Evolutionary conservation across 2,329 filamentous ascomycete genomes (phyloP), one percentile per base, ranked within the genome.

Genomic region (Xenosphaeropsis pyriputrescens): DNA sequence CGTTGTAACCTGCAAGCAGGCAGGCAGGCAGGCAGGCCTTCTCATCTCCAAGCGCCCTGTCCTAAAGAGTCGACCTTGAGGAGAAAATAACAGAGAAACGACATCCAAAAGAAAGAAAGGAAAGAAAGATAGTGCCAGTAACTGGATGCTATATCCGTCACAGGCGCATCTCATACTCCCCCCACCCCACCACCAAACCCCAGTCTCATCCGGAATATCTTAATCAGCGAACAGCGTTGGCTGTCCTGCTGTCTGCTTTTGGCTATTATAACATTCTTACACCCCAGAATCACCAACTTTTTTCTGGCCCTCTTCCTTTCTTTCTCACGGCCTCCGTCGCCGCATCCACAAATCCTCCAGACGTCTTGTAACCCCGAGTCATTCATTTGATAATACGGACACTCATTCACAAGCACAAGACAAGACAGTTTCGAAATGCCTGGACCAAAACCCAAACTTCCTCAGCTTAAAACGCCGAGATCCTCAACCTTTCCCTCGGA

Each of bases 401-500:
- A 42, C 43, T 51, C 43, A 40, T 48, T 48, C 42, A 40, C 34
- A 42, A 33, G 39, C 41, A 43, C 22, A 26, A 26, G 43, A 44
- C 44, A 50, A 47, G 39, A 54, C 53, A 50, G 37, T 49, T 47
- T 43, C 50, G 32, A 48, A 46, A 14, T 47, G 18, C 14, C 26
- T 30, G 19, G 18, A 18, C n/a, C 45, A 39, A 54, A 55, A 41
- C 73, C 73, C 49, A 78, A 69, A 68, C 65, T 75, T 52, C 60
- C 68, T 48, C 69, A 72, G 60, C 65, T 79, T 57, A 65, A 69
- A 48, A 79, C 75, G 47, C 73, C 74, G 36, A 61, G 73, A 57
- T 72, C 72, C 44, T 69, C 70, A 45, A 74, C 68, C 37, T 79
- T 79, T 50, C 68, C 68, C 14, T 72, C 67, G 5, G 66, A 70